A percentile compares a stretch with the other conserved stretches of the same genome.
These are phyloP conservation scores for Wakefieldia striispora DNA, from an alignment of 768 basidiomycete species.

Conservation along the genomic window DNA sequence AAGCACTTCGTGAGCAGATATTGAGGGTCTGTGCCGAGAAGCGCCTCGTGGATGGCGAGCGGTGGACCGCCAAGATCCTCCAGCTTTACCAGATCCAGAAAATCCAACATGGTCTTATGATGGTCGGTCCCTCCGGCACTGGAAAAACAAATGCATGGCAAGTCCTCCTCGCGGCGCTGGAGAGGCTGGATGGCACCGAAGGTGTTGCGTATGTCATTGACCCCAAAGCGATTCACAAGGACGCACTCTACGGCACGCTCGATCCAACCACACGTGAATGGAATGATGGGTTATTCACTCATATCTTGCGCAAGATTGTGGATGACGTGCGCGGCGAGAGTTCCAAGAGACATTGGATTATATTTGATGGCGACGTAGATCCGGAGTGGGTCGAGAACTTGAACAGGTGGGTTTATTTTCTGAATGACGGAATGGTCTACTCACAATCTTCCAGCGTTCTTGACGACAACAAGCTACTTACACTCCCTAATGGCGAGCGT, in stretches of 20 bases:
- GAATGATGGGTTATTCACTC: constrained; percentile 99
- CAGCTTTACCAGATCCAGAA: constrained; percentile 99
- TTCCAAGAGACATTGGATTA: constrained; percentile 96
- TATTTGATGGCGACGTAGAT: constrained; percentile 99
- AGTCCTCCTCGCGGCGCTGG: constrained; percentile 85
- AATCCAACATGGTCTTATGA: constrained; percentile 99
- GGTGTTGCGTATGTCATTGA: constrained; percentile 97
- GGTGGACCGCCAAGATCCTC: constrained; percentile 93
- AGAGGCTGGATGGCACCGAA: constrained; percentile 88
- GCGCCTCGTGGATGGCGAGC: constrained; percentile 80
- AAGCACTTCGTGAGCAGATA: constrained; percentile 82
- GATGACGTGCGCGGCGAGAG: constrained; percentile 99
- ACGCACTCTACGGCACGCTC: constrained; percentile 94
- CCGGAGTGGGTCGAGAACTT: constrained; percentile 99
- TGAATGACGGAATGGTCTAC: background rate
- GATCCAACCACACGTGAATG: constrained; percentile 98
- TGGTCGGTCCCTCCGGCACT: constrained; percentile 97
- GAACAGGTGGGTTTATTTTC: constrained; percentile 69
- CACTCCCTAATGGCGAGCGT: constrained; percentile 96
- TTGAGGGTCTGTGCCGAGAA: constrained; percentile 82
- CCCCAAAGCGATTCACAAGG: constrained; percentile 99
- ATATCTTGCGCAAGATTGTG: constrained; percentile 95
- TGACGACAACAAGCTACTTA: constrained; percentile 97
- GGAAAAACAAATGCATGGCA: constrained; percentile 99
- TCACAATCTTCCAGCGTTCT: constrained; percentile 64